Conservation (phyloP, 306 rosid species). For the Canavalia ensiformis region DNA sequence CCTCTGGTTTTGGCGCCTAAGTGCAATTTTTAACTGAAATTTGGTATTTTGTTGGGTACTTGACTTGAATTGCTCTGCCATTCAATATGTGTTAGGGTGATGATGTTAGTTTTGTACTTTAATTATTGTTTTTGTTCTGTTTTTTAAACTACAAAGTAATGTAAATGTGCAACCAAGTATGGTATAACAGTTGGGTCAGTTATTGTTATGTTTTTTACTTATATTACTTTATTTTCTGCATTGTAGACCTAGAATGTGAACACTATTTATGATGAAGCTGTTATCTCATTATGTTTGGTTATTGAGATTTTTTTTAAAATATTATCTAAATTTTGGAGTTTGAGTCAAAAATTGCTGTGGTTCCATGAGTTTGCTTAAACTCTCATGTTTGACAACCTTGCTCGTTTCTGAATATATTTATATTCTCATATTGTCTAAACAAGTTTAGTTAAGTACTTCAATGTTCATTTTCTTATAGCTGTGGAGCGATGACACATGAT, state of each 20-base stretch:
- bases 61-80: neutral
- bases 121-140: neutral
- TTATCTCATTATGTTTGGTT: neutral
- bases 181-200: neutral
- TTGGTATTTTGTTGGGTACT: neutral
- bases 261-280: neutral
- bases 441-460: conserved; percentile 1
- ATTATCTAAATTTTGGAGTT: neutral
- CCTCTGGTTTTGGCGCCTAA: neutral
- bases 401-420: conserved; percentile 16
- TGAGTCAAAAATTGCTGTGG: neutral
- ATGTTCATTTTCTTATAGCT: conserved; percentile 35
- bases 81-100: neutral
- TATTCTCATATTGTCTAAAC: neutral
- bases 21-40: neutral
- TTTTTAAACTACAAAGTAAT: neutral
- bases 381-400: neutral
- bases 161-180: neutral
- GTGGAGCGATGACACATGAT: conserved; percentile 48
- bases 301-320: neutral
- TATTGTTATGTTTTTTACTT: neutral
- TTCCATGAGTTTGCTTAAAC: neutral
- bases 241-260: conserved; percentile 10
- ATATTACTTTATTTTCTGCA: neutral
- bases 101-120: neutral